A percentile compares a stretch with the other conserved stretches of the same genome.
Conservation (phyloP, 2,329 filamentous ascomycete genomes). For the Xylaria sp. region DNA sequence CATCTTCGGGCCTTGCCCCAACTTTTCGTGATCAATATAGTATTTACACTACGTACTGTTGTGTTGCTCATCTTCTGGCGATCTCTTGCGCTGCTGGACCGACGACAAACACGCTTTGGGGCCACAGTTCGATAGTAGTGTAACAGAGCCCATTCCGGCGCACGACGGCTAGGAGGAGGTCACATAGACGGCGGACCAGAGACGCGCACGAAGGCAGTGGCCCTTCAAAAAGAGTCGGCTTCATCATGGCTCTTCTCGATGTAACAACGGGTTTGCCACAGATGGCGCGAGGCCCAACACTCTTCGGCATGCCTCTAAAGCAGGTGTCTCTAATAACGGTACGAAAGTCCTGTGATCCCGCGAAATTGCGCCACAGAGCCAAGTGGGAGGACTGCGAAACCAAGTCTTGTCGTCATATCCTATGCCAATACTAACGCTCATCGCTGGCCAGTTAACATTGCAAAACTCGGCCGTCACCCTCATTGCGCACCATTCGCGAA, state of each 20-base stretch:
- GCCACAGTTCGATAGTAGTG: neutral
- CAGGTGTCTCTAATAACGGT: constrained; percentile 74
- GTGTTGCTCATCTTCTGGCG: neutral
- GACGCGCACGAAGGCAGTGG: neutral
- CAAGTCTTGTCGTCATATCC: neutral
- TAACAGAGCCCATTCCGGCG: constrained; percentile 3
- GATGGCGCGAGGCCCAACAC: constrained; percentile 55
- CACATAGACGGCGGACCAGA: neutral
- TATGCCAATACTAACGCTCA: constrained; percentile 26
- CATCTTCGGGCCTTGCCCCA: constrained; percentile 17
- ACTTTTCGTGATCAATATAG: constrained; percentile 3
- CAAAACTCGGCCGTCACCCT: constrained; percentile 84
- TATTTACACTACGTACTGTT: neutral
- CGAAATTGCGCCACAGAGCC: neutral
- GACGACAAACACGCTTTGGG: neutral
- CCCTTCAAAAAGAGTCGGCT: neutral
- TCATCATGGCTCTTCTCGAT: constrained; percentile 58
- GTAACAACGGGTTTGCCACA: constrained; percentile 51
- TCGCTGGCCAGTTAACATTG: constrained; percentile 72
- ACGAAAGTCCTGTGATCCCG: constrained; percentile 44
- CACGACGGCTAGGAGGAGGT: constrained; percentile 7
- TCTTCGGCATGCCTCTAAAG: constrained; percentile 74
- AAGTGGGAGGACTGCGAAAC: neutral
- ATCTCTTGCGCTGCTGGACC: neutral
- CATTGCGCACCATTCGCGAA: constrained; percentile 92